Evolutionary conservation across 352 stramenopile genomes (phyloP), one percentile per base, ranked within the genome.

Genomic region (Phytopythium ostracodes): DNA sequence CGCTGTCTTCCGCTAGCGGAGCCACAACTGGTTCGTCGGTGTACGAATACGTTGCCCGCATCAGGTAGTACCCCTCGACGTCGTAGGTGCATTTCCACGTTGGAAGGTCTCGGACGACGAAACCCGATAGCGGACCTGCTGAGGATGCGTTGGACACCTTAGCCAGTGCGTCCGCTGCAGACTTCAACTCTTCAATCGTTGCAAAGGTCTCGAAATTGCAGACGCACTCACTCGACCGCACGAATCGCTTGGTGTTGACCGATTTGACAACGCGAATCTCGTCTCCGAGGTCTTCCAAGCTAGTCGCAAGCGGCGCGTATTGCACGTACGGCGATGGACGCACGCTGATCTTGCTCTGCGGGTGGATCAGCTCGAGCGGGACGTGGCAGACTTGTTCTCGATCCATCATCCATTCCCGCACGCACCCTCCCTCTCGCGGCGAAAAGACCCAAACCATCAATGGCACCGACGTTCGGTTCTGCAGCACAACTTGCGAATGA

Each of bases 391-490:
- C 64, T 56, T 94, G 71, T 35, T 94, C 87, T 43, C 85, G 82
- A 50, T 96, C 86, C 31, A 96, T 86, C 25, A 94, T 79, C 86
- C 88, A 96, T 51, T 91, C 82, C 50, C 85, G 76, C 62, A 79
- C 82, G 46, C 62, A 87, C 6, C 88, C 88, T 31, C 82, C 84
- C 14, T 92, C 82, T 29, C 84, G 82, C 65, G 88, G 88, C 7
- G 86, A 92, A 72, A 94, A 96, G 15, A 81, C 86, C 88, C 88
- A 96, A 6, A 96, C 76, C 81, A 95, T 93, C 29, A 96, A 65
- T 4, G 88, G 88, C 58, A 96, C 79, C 20, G 83, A 92, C 5
- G 88, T 95, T 71, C 87, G 79, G 44, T 96, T 96, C 66, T 92
- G 83, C 9, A 96, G 65, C 33, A 95, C 84, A 20, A 96, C 73